Conservation (phyloP, 1,139 yeast species). For the Yamadazyma diospyri region DNA sequence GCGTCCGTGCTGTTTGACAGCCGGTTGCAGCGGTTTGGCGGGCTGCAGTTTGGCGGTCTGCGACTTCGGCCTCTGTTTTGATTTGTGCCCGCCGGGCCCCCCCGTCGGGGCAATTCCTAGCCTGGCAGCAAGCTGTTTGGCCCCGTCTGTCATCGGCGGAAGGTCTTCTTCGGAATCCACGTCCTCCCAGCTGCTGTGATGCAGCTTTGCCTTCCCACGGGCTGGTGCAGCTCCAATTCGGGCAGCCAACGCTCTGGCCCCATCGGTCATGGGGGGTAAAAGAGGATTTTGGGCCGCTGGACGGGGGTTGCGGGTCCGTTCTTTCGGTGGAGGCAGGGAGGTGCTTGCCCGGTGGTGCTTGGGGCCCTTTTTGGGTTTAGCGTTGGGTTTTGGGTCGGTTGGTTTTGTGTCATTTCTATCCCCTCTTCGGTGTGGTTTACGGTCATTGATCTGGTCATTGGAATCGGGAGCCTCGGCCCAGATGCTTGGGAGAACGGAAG, state of each 20-base stretch:
- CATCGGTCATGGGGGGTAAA: slow-evolving; percentile 23
- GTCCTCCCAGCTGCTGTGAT: background rate
- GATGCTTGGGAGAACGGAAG: slow-evolving; percentile 20
- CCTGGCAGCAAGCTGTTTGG: slow-evolving; percentile 25
- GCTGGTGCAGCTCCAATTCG: slow-evolving; percentile 20
- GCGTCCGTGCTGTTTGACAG: no score
- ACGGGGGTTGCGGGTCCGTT: no score
- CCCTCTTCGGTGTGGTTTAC: background rate
- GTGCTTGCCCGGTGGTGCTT: background rate
- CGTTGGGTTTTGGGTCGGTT: background rate
- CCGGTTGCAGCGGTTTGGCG: no score
- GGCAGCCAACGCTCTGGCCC: slow-evolving; percentile 26
- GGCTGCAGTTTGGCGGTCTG: slow-evolving; percentile 12
- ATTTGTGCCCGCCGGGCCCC: slow-evolving; percentile 1
- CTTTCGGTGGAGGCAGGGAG: slow-evolving; percentile 10
- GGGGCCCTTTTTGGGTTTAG: background rate
- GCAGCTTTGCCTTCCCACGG: no score
- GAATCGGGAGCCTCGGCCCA: slow-evolving; percentile 24
- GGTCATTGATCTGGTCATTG: background rate
- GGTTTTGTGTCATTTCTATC: background rate
- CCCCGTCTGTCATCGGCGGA: slow-evolving; percentile 22
- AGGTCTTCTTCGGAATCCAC: slow-evolving; percentile 6
- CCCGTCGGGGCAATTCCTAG: slow-evolving; percentile 19
- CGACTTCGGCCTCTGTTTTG: no score
- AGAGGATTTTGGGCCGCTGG: no score